Evolutionary conservation across 345 rosid genomes (phyloP), one percentile per base, ranked within the genome.

Genomic region (Citrus unshiu): DNA sequence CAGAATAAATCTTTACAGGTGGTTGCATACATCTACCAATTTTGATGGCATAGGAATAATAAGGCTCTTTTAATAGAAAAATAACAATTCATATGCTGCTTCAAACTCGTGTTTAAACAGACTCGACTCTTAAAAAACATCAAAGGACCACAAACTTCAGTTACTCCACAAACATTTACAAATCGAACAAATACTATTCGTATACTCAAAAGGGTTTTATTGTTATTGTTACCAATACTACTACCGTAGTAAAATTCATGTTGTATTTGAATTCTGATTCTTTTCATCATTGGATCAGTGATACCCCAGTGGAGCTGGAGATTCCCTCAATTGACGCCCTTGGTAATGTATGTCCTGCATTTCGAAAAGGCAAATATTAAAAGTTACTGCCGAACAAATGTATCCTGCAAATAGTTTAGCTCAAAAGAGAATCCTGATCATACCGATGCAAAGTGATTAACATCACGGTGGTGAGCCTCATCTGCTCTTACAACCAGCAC

Each of bases 401-500:
- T 12, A 3, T 46, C 51, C 1, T 46, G 51, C 18, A 13, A 46
- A 13, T 4, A 54, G 22, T 18, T 18, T 0, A 54, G 58, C 5
- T 4, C 7, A 54, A 54, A 5, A 8, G n/a, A 58, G 29, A 21
- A 21, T 30, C 3, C 4, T 14, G 30, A 58, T 56, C 89, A 81
- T 80, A 92, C 96, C 24, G 96, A 93, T 59, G 97, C 97, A 74
- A 84, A 91, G 83, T 93, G 97, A 83, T 93, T 93, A 46, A 93
- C 93, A 43, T 93, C 96, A 34, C 96, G 94, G 72, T 93, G 97
- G 70, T 91, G 96, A 1, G 96, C 97, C 82, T 93, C 96, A 58
- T 91, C 97, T 0, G 96, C 97, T 66, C 97, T 86, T 4, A 93
- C 86, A 16, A 87, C 93, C 79, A 79, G 29, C 5, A 93, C 96